Evolutionary conservation across 768 basidiomycete genomes (phyloP).

Genomic region (Agaricus subrufescens): DNA sequence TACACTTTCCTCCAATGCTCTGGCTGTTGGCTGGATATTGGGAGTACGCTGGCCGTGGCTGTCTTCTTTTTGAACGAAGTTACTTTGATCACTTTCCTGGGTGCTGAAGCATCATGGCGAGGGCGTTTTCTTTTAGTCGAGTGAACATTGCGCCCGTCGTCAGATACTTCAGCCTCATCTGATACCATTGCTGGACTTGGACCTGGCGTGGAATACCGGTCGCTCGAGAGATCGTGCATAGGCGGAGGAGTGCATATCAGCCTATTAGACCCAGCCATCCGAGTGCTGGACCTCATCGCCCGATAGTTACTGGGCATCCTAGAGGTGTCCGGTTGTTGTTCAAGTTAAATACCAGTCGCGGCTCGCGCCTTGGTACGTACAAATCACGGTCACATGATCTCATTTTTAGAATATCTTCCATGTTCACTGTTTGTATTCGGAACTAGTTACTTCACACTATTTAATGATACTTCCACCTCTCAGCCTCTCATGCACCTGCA

Average conservation of each 20-base stretch:
- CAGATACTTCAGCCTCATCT: not conserved
- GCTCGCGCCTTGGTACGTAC: not conserved
- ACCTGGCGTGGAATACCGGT: no score
- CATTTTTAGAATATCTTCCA: no score
- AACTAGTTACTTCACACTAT: no score
- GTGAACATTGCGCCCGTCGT: constrained; percentile 10
- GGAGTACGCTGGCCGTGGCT: constrained; percentile 45
- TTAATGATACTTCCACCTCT: no score
- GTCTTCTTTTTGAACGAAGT: constrained; percentile 50
- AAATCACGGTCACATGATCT: not conserved
- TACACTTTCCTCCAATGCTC: constrained; percentile 66
- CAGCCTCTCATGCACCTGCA: no score
- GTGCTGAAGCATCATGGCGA: not conserved
- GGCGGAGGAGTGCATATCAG: no score
- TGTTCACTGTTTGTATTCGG: no score
- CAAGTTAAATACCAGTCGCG: not conserved
- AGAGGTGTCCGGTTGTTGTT: no score
- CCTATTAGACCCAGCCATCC: no score
- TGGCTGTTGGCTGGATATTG: constrained; percentile 64
- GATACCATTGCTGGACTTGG: not conserved
- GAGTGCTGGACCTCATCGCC: no score
- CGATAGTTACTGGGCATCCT: no score
- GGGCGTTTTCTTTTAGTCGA: constrained; percentile 25
- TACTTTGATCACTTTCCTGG: constrained; percentile 12
- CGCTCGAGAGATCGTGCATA: no score